Base-by-base conservation (phyloP, 345 rosid species). In the Ceriops decandra region DNA sequence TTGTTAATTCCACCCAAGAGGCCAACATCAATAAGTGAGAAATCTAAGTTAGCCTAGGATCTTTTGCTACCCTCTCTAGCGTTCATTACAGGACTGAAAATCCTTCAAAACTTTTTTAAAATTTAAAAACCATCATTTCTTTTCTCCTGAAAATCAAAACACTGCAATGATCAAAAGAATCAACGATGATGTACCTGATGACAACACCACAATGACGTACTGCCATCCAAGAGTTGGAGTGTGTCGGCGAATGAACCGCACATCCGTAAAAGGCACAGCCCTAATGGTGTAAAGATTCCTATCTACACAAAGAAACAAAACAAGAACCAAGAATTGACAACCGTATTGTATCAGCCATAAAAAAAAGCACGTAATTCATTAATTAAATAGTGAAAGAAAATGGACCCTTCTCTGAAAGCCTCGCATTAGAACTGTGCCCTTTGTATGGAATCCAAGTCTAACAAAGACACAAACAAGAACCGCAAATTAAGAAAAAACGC, bases 211-310 rank as follows among this genome's bases (percentile, higher is more conserved):
- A 54, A 95, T 95, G 21, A 92, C 83, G 81, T 87, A 92, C 79
- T 92, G 99, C 97, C 99, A 95, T 60, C 97, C 99, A n/a, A 95
- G 65, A 64, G 98, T 77, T 8, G 98, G 99, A 68, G 92, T 86
- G 67, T 92, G 96, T 60, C 97, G 79, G 32, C 88, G 83, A 68
- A 95, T 90, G 28, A 96, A 90, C 76, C 92, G 82, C 65, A 95
- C 90, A 5, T 95, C 98, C 1, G 86, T 63, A 76, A 92, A 86
- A 8, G 96, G 89, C 74, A 88, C 82, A 21, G 87, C 90, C 56
- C 82, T 86, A 74, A 95, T 90, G 20, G 99, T 90, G 77, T 95
- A 92, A 30, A 95, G 90, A 77, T 76, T 90, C 84, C 79, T 87
- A 72, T 92, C 99, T 95, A 77, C 76, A 85, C 1, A 53, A 30